Evolutionary conservation across 768 basidiomycete genomes (phyloP).

Genomic region (Albatrellus ellisii): DNA sequence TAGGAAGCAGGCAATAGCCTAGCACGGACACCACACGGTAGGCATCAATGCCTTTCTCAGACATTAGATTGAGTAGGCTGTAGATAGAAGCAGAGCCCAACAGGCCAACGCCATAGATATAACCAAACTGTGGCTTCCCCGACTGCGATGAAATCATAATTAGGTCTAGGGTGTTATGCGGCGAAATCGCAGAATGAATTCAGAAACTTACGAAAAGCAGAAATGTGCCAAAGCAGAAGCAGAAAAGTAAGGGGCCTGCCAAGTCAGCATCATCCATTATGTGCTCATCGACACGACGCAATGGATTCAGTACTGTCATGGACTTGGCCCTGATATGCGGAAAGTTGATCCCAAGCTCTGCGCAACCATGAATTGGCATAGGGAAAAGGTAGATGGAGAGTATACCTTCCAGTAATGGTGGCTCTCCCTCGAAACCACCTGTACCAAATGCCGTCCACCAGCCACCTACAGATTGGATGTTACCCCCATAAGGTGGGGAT

Average conservation of each 20-base stretch:
- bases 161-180: background rate
- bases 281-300: slow-evolving; percentile 68
- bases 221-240: slow-evolving; percentile 88
- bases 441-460: slow-evolving; percentile 98
- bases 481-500: slow-evolving; percentile 24
- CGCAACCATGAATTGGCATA: background rate
- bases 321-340: slow-evolving; percentile 91
- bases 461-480: slow-evolving; percentile 57
- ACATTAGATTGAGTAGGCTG: slow-evolving; percentile 94
- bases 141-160: slow-evolving; percentile 39
- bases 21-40: slow-evolving; percentile 92
- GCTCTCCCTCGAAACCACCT: slow-evolving; percentile 91
- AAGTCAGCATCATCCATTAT: slow-evolving; percentile 99
- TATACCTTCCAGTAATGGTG: slow-evolving; percentile 87
- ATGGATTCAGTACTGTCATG: slow-evolving; percentile 88
- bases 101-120: slow-evolving; percentile 97
- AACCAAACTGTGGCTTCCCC: slow-evolving; percentile 96
- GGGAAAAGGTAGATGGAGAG: slow-evolving; percentile 7
- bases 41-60: slow-evolving; percentile 86
- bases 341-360: slow-evolving; percentile 97
- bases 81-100: slow-evolving; percentile 89
- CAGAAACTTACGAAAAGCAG: slow-evolving; percentile 81
- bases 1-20: slow-evolving; percentile 92
- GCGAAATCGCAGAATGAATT: background rate
- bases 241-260: slow-evolving; percentile 90